Percentiles rank a stretch among this genome's conserved stretches.
Evolutionary conservation across 495 filamentous ascomycete species (phyloP).

Genomic region (Talaromyces trachyspermus): DNA sequence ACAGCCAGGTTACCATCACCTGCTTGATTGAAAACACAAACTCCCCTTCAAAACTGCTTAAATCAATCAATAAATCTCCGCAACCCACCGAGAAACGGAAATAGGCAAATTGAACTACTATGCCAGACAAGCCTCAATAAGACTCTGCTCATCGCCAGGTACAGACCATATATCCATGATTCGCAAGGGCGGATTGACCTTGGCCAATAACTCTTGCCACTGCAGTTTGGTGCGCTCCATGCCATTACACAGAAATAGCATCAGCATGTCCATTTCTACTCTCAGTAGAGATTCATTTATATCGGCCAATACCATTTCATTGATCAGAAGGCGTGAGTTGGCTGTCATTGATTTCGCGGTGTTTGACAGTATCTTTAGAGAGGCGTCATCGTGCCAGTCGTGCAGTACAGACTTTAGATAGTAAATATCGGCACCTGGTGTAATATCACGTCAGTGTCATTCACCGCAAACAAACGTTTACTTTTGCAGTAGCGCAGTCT

Average conservation of each 20-base stretch:
- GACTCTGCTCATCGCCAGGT: not conserved
- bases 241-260: conserved; percentile 10
- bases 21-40: too few relatives aligned
- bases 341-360: conserved; percentile 28
- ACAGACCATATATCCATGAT: not conserved
- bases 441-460: not conserved
- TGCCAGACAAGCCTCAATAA: conserved; percentile 1
- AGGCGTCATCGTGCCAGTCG: conserved; percentile 37
- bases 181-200: not conserved
- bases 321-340: conserved; percentile 38
- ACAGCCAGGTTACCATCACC: too few relatives aligned
- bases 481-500: not conserved
- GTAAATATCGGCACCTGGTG: conserved; percentile 32
- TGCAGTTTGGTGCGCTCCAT: conserved; percentile 7
- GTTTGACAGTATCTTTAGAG: conserved; percentile 27
- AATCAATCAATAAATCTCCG: too few relatives aligned
- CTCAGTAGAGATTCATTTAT: conserved; percentile 11
- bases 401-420: conserved; percentile 39
- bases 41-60: too few relatives aligned
- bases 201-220: conserved; percentile 3
- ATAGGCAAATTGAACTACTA: not conserved
- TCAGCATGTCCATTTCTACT: conserved; percentile 9
- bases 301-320: conserved; percentile 36
- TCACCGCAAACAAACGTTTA: too few relatives aligned
- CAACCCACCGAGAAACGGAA: not conserved